A percentile compares a stretch with the other conserved stretches of the same genome.
phyloP scores from a whole-genome alignment of 108 stramenopile species.

The Aureococcus anophagefferens region DNA sequence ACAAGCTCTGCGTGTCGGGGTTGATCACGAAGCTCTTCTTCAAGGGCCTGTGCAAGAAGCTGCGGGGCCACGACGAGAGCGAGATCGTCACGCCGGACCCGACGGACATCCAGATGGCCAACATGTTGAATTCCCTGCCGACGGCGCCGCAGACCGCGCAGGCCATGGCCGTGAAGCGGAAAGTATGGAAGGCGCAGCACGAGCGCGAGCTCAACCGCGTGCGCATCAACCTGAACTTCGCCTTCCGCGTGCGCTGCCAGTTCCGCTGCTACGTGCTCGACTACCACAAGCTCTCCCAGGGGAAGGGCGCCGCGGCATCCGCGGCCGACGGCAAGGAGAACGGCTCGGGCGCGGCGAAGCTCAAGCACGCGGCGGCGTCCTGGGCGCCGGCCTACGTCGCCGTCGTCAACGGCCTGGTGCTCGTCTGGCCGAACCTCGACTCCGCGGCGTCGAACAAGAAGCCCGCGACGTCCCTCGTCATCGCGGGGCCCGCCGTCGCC shows the following conservation, averaged over 20 bases:
- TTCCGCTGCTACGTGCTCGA: background rate
- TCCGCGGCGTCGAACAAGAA: background rate
- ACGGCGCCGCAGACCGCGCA: background rate
- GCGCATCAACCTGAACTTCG: background rate
- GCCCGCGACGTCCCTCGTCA: background rate
- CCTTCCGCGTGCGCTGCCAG: background rate
- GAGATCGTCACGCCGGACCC: background rate
- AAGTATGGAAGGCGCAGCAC: background rate
- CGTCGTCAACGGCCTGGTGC: background rate
- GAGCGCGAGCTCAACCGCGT: background rate
- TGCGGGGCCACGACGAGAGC: background rate
- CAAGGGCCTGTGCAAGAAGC: background rate
- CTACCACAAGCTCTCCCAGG: too few species aligned
- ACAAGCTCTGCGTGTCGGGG: background rate
- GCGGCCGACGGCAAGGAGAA: too few species aligned
- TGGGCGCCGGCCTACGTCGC: background rate
- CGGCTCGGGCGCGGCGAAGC: too few species aligned
- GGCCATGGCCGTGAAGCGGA: background rate
- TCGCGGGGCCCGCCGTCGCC: background rate
- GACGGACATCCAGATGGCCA: background rate
- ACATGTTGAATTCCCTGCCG: background rate
- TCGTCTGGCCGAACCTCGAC: background rate
- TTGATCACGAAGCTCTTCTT: background rate
- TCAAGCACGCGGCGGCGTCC: background rate
- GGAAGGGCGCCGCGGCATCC: too few species aligned